phyloP scores from a whole-genome alignment of 108 stramenopile genomes.

The Seminavis robusta region DNA sequence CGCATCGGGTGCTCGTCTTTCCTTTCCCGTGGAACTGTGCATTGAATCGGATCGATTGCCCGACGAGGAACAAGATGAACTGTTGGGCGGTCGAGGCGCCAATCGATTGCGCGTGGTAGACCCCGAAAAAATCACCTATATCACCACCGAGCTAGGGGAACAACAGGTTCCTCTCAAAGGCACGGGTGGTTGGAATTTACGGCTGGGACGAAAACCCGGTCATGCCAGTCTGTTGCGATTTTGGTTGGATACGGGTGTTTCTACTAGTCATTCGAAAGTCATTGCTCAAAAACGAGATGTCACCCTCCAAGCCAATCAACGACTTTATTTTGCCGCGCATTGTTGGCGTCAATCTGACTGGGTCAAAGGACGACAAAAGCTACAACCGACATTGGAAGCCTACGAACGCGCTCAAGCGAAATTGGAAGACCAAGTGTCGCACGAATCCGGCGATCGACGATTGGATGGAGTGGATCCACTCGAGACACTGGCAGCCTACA shows the following conservation, averaged over 20 bases:
- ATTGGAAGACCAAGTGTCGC: slow-evolving; percentile 45
- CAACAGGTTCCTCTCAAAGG: slow-evolving; percentile 42
- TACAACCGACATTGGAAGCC: slow-evolving; percentile 37
- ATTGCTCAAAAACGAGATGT: slow-evolving; percentile 33
- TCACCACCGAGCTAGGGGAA: slow-evolving; percentile 53
- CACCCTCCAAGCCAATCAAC: slow-evolving; percentile 28
- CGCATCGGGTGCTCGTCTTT: slow-evolving; percentile 40
- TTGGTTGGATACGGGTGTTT: slow-evolving; percentile 36
- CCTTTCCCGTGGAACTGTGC: slow-evolving; percentile 32
- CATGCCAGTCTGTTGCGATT: slow-evolving; percentile 41
- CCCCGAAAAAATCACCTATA: slow-evolving; percentile 42
- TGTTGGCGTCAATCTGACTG: slow-evolving; percentile 52
- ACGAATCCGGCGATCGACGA: slow-evolving; percentile 68
- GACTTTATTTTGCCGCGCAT: slow-evolving; percentile 48
- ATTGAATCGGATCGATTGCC: slow-evolving; percentile 22
- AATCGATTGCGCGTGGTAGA: slow-evolving; percentile 17
- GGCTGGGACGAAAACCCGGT: slow-evolving; percentile 39
- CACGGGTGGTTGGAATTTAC: slow-evolving; percentile 54
- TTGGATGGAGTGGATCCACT: slow-evolving; percentile 67
- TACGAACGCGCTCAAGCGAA: slow-evolving; percentile 28
- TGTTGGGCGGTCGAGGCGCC: slow-evolving; percentile 19
- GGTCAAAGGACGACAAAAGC: slow-evolving; percentile 21
- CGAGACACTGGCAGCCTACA: slow-evolving; percentile 10
- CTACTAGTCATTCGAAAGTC: background rate
- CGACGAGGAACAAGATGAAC: slow-evolving; percentile 8